Evolutionary conservation across 2,329 filamentous ascomycete species (phyloP), one percentile per base, ranked within the genome.

Genomic region (Myriangium duriaei): DNA sequence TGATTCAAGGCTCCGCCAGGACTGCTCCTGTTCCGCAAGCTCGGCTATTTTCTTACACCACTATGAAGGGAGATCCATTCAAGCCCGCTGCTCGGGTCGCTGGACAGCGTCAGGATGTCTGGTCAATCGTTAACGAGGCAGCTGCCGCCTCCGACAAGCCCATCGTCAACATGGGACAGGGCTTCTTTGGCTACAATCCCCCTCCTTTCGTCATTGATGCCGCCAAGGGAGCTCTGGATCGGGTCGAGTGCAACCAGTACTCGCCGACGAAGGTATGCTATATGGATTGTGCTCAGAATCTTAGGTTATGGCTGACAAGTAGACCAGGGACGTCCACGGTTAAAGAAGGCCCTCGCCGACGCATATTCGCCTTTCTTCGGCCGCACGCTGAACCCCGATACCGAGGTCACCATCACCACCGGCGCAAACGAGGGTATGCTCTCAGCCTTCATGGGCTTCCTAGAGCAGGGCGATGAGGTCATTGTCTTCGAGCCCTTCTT

Each of bases 401-500:
- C 79, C 2, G 91, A 98, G 58, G 81, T 98, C 43, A 87, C 85
- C 14, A 85, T 98, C 57, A 96, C 91, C 4, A 96, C 88, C 0
- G 83, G 83, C 30, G 83, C 84, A 29, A 92, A 92, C 52, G 83
- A 92, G 63, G 80, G 84, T 51, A 96, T 96, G 85, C 69, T 98
- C 47, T 88, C 83, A 55, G 91, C 87, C 0, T 96, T 98, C 55
- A 96, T 98, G 91, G 91, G 74, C 2, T 98, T 98, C 51, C 77
- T 98, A 42, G 91, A 98, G 61, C 72, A 75, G 1, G 91, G 85
- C 10, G 91, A 98, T 55, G 91, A 98, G 60, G 91, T 95, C 47
- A 95, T 98, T 48, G 74, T 98, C 40, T 95, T 98, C 57, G 91
- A 98, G 65, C 91, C 91, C 9, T 98, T 95, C 64, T 98, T 96